phyloP scores from a whole-genome alignment of 768 basidiomycete species.

The Basidioascus undulatus region DNA sequence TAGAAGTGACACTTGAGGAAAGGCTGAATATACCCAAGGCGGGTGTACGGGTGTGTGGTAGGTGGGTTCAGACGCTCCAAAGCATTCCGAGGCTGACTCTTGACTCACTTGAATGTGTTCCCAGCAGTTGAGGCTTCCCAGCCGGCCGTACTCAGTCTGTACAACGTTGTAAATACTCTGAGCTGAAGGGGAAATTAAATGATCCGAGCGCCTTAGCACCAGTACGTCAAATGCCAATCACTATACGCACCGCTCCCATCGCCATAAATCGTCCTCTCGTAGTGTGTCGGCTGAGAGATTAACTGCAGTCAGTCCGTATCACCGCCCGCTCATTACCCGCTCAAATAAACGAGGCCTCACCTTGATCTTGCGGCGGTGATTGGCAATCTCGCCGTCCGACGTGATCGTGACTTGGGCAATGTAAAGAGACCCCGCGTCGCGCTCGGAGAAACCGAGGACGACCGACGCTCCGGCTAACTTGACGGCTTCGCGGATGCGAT shows the following conservation, averaged over 20 bases:
- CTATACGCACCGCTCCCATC: slow-evolving; percentile 1
- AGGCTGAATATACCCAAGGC: too few relatives aligned
- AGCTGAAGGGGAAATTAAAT: too few relatives aligned
- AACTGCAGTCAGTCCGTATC: too few relatives aligned
- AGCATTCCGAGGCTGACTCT: too few relatives aligned
- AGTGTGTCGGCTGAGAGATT: slow-evolving; percentile 11
- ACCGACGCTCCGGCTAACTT: not conserved
- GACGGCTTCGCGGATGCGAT: slow-evolving; percentile 1
- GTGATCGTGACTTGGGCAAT: slow-evolving; percentile 2
- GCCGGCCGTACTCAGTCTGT: not conserved
- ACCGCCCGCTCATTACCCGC: too few relatives aligned
- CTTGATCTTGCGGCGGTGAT: slow-evolving; percentile 1
- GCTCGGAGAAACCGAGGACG: not conserved
- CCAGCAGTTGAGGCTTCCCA: slow-evolving; percentile 2
- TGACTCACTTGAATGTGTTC: too few relatives aligned
- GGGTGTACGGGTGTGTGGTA: too few relatives aligned
- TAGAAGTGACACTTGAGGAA: too few relatives aligned
- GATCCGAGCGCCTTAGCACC: too few relatives aligned
- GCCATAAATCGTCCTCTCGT: slow-evolving; percentile 1
- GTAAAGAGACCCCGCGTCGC: not conserved
- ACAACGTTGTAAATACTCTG: not conserved
- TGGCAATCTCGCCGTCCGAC: slow-evolving; percentile 1
- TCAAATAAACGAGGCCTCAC: too few relatives aligned
- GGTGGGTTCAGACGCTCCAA: too few relatives aligned
- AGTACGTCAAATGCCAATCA: too few relatives aligned